phyloP scores from a whole-genome alignment of 2,329 filamentous ascomycete genomes.

The Pseudophaeomoniella oleicola region DNA sequence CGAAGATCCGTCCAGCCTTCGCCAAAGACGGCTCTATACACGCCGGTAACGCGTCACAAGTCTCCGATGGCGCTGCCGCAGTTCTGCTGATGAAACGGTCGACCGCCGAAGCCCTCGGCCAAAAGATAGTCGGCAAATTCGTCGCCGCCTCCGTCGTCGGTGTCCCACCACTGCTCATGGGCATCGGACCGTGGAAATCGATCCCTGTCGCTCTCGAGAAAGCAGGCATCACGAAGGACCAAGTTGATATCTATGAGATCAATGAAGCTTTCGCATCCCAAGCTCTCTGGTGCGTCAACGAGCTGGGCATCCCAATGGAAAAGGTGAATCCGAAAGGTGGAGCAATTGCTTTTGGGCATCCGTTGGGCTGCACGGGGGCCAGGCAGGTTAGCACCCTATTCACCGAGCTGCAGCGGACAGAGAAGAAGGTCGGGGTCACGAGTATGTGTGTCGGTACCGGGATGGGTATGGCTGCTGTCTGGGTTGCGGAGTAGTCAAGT shows the following conservation, averaged over 20 bases:
- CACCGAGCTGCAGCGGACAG: conserved; percentile 74
- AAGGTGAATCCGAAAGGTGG: conserved; percentile 98
- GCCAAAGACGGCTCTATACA: conserved; percentile 87
- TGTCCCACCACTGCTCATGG: conserved; percentile 88
- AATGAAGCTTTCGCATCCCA: conserved; percentile 97
- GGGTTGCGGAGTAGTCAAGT: conserved; percentile 67
- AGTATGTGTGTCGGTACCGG: conserved; percentile 74
- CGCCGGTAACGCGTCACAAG: conserved; percentile 89
- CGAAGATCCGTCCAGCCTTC: conserved; percentile 82
- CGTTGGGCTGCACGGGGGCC: conserved; percentile 84
- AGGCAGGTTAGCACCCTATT: conserved; percentile 85
- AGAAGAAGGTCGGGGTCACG: conserved; percentile 75
- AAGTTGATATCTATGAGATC: conserved; percentile 96
- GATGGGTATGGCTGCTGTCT: conserved; percentile 77
- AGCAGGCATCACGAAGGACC: conserved; percentile 70
- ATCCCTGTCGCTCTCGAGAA: conserved; percentile 86
- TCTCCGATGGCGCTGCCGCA: conserved; percentile 88
- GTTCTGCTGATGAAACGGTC: conserved; percentile 91
- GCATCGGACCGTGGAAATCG: conserved; percentile 85
- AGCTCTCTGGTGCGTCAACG: conserved; percentile 83
- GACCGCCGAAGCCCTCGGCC: conserved; percentile 74
- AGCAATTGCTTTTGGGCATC: conserved; percentile 91
- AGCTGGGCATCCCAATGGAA: conserved; percentile 64
- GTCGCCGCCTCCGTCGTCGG: conserved; percentile 75
- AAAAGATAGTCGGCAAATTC: conserved; percentile 84